phyloP scores from a whole-genome alignment of 768 basidiomycete species.

The Mycena pura region DNA sequence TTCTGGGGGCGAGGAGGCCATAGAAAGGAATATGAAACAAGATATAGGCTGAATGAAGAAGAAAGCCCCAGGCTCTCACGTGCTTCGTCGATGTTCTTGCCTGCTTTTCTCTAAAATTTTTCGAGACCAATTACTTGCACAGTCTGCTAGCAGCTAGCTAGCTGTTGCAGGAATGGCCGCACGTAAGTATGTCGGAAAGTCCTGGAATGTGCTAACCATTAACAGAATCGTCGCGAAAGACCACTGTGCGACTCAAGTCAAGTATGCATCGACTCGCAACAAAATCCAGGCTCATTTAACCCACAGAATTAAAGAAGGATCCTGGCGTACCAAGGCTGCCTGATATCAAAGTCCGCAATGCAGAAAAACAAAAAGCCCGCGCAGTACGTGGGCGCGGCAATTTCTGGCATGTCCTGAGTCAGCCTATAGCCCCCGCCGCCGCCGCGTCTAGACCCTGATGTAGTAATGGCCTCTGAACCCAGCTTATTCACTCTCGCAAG shows the following conservation, averaged over 20 bases:
- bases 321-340: conserved; percentile 87
- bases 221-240: conserved; percentile 21
- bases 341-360: conserved; percentile 67
- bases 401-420: conserved; percentile 10
- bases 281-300: neutral
- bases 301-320: conserved; percentile 83
- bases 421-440: conserved; percentile 28
- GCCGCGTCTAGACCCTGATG: conserved; percentile 55
- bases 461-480: conserved; percentile 77
- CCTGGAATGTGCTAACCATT: neutral
- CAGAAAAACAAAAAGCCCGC: conserved; percentile 53
- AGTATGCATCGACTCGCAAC: conserved; percentile 12
- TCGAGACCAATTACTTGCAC: too few species aligned
- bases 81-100: too few species aligned
- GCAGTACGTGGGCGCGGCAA: conserved; percentile 39
- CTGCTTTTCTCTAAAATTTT: too few species aligned
- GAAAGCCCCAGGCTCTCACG: conserved; percentile 6
- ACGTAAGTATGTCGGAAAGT: neutral
- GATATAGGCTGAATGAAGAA: conserved; percentile 4
- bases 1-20: conserved; percentile 7
- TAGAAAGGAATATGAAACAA: neutral
- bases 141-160: too few species aligned
- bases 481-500: conserved; percentile 67
- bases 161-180: conserved; percentile 20
- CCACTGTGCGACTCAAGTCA: conserved; percentile 21